phyloP scores from a whole-genome alignment of 2,329 filamentous ascomycete genomes.

The Macroventuria anomochaeta region DNA sequence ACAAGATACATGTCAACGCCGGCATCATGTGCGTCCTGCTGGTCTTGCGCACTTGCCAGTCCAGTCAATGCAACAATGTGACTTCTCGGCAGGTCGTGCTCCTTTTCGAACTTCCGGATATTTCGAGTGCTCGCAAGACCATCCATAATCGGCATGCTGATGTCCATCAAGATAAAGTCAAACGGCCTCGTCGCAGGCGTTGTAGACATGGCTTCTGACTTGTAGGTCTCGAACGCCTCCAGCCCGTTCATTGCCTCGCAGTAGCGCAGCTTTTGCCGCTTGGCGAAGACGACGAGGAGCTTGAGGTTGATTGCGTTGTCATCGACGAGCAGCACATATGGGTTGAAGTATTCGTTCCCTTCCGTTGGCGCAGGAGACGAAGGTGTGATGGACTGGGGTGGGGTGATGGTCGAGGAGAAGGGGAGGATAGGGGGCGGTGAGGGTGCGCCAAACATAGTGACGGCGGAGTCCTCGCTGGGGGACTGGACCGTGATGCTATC shows the following conservation, averaged over 20 bases:
- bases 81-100: conserved; percentile 26
- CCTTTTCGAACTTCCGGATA: conserved; percentile 39
- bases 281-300: conserved; percentile 52
- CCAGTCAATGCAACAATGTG: conserved; percentile 49
- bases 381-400: conserved; percentile 22
- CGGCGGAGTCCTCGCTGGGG: not conserved
- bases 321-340: conserved; percentile 43
- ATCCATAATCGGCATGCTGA: conserved; percentile 47
- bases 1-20: conserved; percentile 49
- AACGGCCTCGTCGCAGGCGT: conserved; percentile 30
- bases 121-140: conserved; percentile 47
- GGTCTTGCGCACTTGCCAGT: conserved; percentile 45
- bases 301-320: conserved; percentile 47
- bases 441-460: conserved; percentile 3
- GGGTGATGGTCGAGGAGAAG: conserved; percentile 22
- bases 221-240: conserved; percentile 38
- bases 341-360: conserved; percentile 36
- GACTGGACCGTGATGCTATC: conserved; percentile 18
- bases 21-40: conserved; percentile 41
- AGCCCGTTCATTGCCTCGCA: conserved; percentile 42
- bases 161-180: conserved; percentile 46
- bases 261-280: conserved; percentile 37
- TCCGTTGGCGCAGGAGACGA: conserved; percentile 23
- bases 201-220: conserved; percentile 23
- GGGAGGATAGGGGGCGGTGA: conserved; percentile 23